Percentiles rank a stretch among this genome's conserved stretches.
Conservation (phyloP, 2,329 filamentous ascomycete species). For the Cercospora brassicicola region DNA sequence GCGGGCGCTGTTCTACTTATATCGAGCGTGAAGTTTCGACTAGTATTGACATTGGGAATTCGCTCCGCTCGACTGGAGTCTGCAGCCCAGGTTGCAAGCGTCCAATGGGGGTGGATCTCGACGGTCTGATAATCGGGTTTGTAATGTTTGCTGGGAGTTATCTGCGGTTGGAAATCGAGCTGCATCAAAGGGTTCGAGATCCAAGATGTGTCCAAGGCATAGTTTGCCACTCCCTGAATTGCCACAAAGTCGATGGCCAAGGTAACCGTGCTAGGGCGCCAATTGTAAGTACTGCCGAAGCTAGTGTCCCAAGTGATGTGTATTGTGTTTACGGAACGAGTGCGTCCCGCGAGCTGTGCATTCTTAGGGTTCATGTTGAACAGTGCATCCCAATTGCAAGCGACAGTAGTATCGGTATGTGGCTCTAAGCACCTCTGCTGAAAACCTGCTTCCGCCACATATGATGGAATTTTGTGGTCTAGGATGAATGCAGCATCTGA, state of each 20-base stretch:
- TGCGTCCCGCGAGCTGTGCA: not conserved
- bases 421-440: not conserved
- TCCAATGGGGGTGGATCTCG: slow-evolving; percentile 14
- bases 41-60: not conserved
- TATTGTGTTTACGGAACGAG: not conserved
- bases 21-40: not conserved
- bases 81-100: slow-evolving; percentile 30
- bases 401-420: too few species aligned
- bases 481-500: not conserved
- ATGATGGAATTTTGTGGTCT: not conserved
- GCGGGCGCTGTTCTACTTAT: not conserved
- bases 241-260: not conserved
- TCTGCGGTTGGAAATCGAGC: not conserved
- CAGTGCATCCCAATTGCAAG: not conserved
- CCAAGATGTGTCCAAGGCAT: not conserved
- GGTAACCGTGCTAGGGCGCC: not conserved
- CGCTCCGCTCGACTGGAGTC: not conserved
- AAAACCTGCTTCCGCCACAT: not conserved
- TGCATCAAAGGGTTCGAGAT: not conserved
- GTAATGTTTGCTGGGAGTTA: not conserved
- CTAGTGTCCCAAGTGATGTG: not conserved
- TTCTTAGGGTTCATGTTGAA: not conserved
- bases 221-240: not conserved
- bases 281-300: not conserved
- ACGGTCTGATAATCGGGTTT: not conserved